Conservation (phyloP, 768 basidiomycete species). For the Suillus subluteus region DNA sequence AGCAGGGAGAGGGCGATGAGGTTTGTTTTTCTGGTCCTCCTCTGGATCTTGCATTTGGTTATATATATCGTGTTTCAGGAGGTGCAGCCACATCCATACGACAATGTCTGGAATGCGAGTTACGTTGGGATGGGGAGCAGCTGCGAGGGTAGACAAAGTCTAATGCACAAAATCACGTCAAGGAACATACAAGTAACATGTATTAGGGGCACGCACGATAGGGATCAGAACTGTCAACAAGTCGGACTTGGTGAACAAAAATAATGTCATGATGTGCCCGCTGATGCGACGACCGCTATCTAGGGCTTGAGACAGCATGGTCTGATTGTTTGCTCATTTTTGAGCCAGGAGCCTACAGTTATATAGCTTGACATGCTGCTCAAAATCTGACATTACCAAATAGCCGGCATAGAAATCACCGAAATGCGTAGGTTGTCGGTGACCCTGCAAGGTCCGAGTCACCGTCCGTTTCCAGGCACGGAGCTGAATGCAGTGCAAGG, state of each 20-base stretch:
- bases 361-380: not conserved
- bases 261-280: constrained; percentile 16
- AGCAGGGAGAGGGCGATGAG: constrained; percentile 42
- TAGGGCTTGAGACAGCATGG: not conserved
- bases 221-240: constrained; percentile 9
- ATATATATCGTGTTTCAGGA: constrained; percentile 39
- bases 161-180: constrained; percentile 5
- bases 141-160: constrained; percentile 28
- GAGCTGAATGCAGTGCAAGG: no score
- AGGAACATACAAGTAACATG: not conserved
- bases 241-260: constrained; percentile 13
- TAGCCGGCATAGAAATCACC: no score
- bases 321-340: not conserved
- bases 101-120: constrained; percentile 22
- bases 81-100: constrained; percentile 44
- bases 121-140: constrained; percentile 22
- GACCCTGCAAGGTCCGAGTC: no score
- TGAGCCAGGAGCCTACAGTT: not conserved
- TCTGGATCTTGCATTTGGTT: constrained; percentile 39
- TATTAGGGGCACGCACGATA: not conserved
- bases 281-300: not conserved
- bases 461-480: no score
- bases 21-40: constrained; percentile 42
- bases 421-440: no score
- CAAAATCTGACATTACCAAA: no score